A percentile compares a stretch with the other conserved stretches of the same genome.
Evolutionary conservation across 495 filamentous ascomycete genomes (phyloP).

Genomic region (Coniosporium apollinis): DNA sequence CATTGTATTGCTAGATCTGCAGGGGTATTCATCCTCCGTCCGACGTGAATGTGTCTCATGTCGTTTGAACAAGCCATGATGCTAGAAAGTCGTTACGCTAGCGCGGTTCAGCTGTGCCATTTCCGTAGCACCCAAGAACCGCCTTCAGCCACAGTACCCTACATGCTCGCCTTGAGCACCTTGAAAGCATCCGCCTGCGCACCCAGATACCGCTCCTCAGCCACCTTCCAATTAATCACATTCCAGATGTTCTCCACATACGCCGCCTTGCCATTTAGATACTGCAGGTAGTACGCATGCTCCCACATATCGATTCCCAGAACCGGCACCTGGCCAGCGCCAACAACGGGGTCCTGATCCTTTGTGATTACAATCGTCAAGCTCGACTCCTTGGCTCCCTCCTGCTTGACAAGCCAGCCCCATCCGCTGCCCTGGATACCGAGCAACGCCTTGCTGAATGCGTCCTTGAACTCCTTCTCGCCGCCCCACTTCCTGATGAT

Average conservation of each 20-base stretch:
- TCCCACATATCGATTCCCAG: slow-evolving; percentile 28
- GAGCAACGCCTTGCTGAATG: slow-evolving; percentile 19
- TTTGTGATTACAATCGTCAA: slow-evolving; percentile 22
- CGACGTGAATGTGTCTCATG: too few species aligned
- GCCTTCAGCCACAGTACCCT: too few species aligned
- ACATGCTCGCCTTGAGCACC: slow-evolving; percentile 14
- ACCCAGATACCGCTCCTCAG: slow-evolving; percentile 17
- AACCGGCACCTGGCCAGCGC: slow-evolving; percentile 19
- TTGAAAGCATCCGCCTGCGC: slow-evolving; percentile 14
- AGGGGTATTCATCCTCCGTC: too few species aligned
- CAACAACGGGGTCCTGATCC: slow-evolving; percentile 23
- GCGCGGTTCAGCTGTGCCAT: too few species aligned
- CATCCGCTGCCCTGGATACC: slow-evolving; percentile 26
- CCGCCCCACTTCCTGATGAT: slow-evolving; percentile 19
- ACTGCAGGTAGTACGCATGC: slow-evolving; percentile 28
- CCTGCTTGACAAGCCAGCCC: slow-evolving; percentile 23
- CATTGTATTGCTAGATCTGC: too few species aligned
- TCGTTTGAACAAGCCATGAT: too few species aligned
- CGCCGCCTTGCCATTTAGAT: slow-evolving; percentile 21
- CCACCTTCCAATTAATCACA: slow-evolving; percentile 21
- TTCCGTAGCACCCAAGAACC: too few species aligned
- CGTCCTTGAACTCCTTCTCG: slow-evolving; percentile 18
- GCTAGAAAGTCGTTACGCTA: too few species aligned
- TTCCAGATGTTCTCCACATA: slow-evolving; percentile 24
- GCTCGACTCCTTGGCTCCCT: slow-evolving; percentile 8